Percentiles rank a stretch among this genome's conserved stretches.
phyloP scores from a whole-genome alignment of 2,329 filamentous ascomycete species.

The Aspergillus chevalieri region DNA sequence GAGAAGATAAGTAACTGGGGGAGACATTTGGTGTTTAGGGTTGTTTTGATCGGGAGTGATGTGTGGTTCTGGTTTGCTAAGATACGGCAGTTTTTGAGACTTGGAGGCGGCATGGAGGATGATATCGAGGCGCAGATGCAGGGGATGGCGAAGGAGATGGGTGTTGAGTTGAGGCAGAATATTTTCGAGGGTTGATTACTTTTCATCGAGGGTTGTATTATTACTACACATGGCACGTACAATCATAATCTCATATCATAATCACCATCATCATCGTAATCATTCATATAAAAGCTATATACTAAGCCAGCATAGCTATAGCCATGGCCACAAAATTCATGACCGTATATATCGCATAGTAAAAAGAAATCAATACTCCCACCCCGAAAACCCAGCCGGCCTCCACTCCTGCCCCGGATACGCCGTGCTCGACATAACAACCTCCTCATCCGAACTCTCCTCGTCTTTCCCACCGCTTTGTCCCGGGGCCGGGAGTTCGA shows the following conservation, averaged over 20 bases:
- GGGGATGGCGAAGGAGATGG: constrained; percentile 81
- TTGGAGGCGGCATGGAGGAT: constrained; percentile 85
- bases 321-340: neutral
- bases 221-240: neutral
- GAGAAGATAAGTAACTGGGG: constrained; percentile 65
- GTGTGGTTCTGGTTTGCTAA: constrained; percentile 77
- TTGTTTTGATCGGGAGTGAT: constrained; percentile 70
- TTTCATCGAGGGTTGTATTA: neutral
- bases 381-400: constrained; percentile 21
- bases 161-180: constrained; percentile 80
- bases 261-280: neutral
- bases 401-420: constrained; percentile 46
- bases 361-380: constrained; percentile 6
- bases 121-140: constrained; percentile 85
- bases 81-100: constrained; percentile 67
- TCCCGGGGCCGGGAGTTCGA: constrained; percentile 25
- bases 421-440: constrained; percentile 44
- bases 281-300: neutral
- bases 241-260: neutral
- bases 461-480: neutral
- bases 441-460: constrained; percentile 40
- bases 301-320: neutral
- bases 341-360: neutral
- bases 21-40: constrained; percentile 73
- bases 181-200: constrained; percentile 70